Conservation (phyloP, 176 grass and related monocot genomes). For the Zoysia japonica region DNA sequence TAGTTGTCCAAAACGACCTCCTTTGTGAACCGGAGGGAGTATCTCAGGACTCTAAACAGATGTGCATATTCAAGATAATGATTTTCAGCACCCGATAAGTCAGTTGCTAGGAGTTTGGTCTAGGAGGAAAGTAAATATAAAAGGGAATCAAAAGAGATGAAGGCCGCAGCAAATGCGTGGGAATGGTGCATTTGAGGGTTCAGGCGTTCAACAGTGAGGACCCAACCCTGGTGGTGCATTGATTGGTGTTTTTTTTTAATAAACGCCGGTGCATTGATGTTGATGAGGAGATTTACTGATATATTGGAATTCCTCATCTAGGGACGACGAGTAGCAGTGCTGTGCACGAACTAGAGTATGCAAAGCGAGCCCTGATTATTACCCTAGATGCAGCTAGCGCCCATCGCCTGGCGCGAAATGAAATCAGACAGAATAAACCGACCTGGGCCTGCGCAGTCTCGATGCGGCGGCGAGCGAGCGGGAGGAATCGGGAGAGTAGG, state of each 20-base stretch:
- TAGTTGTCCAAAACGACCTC: no score
- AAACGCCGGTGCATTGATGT: not conserved
- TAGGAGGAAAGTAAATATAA: not conserved
- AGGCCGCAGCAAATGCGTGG: not conserved
- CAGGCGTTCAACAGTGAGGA: not conserved
- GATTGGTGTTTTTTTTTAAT: no score
- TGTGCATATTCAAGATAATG: not conserved
- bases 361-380: not conserved
- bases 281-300: not conserved
- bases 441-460: constrained; percentile 99
- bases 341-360: not conserved
- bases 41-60: not conserved
- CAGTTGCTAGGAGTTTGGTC: not conserved
- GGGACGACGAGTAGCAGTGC: not conserved
- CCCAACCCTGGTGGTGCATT: not conserved
- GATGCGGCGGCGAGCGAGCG: constrained; percentile 93
- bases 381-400: not conserved
- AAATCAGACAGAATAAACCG: not conserved
- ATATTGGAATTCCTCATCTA: not conserved
- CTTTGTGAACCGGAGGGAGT: no score
- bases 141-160: not conserved
- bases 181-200: not conserved
- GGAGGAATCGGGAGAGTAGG: constrained; percentile 90
- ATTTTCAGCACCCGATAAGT: not conserved
- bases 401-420: not conserved